Conservation (phyloP, 441 rosid genomes). For the Geranium incanum region DNA sequence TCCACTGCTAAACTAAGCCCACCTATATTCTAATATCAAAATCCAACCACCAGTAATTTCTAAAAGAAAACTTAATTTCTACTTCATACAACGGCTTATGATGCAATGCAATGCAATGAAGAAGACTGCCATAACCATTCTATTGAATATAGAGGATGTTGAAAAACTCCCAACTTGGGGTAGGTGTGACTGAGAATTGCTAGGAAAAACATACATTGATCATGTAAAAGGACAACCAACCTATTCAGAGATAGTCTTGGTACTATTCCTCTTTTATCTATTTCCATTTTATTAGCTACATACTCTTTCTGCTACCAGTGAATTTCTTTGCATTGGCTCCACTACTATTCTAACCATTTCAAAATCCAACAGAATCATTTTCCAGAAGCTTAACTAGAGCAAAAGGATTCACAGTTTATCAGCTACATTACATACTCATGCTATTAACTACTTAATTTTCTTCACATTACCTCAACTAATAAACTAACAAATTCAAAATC, state of each 20-base stretch:
- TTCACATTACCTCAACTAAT: slow-evolving; percentile 6
- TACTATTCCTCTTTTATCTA: neutral
- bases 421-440: neutral
- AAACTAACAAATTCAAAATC: neutral
- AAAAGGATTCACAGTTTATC: neutral
- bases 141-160: neutral
- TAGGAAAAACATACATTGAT: too few species aligned
- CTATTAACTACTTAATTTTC: neutral
- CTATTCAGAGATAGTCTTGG: too few species aligned
- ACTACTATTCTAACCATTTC: too few species aligned
- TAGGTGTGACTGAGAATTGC: too few species aligned
- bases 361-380: too few species aligned
- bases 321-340: too few species aligned
- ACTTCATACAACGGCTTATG: neutral
- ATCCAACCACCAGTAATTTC: neutral
- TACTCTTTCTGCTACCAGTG: too few species aligned
- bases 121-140: neutral
- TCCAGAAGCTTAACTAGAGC: neutral
- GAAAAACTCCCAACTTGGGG: too few species aligned
- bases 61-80: neutral
- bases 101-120: neutral
- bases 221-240: neutral
- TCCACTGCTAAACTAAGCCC: neutral
- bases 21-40: neutral
- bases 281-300: neutral